Conservation (phyloP, 257 asterid genomes). For the Salvia hispanica region DNA sequence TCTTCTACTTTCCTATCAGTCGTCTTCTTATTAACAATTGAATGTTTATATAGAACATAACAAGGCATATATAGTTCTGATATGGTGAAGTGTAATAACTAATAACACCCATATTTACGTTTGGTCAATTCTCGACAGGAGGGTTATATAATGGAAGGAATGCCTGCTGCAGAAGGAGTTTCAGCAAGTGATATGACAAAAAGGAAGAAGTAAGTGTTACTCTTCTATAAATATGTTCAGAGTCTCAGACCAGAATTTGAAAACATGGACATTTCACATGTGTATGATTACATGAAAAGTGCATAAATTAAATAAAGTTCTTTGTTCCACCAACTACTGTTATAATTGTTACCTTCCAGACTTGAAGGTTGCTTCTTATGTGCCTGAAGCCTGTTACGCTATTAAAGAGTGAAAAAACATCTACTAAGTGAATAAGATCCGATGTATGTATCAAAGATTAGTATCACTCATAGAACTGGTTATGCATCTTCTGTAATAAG, state of each 20-base stretch:
- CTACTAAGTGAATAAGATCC: no score
- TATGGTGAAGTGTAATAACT: background rate
- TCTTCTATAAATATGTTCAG: slow-evolving; percentile 3
- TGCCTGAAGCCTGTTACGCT: no score
- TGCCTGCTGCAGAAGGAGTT: slow-evolving; percentile 94
- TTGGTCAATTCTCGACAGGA: slow-evolving; percentile 58
- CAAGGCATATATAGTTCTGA: slow-evolving; percentile 1
- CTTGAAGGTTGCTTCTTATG: background rate
- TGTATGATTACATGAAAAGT: slow-evolving; percentile 5
- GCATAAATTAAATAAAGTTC: background rate
- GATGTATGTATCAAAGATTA: no score
- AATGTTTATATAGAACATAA: slow-evolving; percentile 16
- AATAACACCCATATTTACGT: slow-evolving; percentile 22
- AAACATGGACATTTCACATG: slow-evolving; percentile 2
- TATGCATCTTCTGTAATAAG: no score
- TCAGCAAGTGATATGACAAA: slow-evolving; percentile 78
- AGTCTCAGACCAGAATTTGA: background rate
- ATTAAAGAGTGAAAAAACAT: no score
- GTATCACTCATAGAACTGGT: no score
- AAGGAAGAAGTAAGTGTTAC: slow-evolving; percentile 70
- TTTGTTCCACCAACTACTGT: background rate
- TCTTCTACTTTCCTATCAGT: slow-evolving; percentile 20
- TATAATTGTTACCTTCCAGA: background rate
- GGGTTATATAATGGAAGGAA: slow-evolving; percentile 80
- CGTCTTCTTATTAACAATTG: slow-evolving; percentile 3